Conservation (phyloP, 2,329 filamentous ascomycete genomes). For the Trichophaea hybrida region DNA sequence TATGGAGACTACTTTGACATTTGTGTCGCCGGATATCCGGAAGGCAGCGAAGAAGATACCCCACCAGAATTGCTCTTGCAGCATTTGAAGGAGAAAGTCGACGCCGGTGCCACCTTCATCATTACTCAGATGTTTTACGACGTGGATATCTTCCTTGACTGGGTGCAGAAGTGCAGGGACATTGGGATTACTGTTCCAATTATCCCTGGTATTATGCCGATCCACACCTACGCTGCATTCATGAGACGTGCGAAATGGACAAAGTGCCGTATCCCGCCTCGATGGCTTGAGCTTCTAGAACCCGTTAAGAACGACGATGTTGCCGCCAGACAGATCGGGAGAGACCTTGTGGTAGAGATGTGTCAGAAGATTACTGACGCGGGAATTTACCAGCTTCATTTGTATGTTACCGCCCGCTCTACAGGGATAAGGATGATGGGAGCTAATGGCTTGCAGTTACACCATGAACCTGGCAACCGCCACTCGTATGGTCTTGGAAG, state of each 20-base stretch:
- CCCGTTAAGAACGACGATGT: conserved; percentile 95
- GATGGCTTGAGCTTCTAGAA: conserved; percentile 70
- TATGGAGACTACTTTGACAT: conserved; percentile 93
- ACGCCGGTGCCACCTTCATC: conserved; percentile 83
- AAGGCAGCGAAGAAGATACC: conserved; percentile 86
- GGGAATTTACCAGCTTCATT: conserved; percentile 80
- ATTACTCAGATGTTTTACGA: conserved; percentile 99
- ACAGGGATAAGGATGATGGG: not conserved
- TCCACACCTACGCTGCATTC: conserved; percentile 89
- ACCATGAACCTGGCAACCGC: conserved; percentile 97
- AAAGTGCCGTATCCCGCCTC: conserved; percentile 64
- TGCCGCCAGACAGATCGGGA: conserved; percentile 78
- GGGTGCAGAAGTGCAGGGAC: conserved; percentile 74
- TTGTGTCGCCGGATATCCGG: conserved; percentile 89
- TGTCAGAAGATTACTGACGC: conserved; percentile 71
- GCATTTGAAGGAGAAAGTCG: conserved; percentile 93
- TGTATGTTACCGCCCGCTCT: conserved; percentile 38
- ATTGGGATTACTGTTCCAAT: conserved; percentile 74
- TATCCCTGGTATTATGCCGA: conserved; percentile 79
- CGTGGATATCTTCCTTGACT: conserved; percentile 81
- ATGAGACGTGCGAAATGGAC: conserved; percentile 82
- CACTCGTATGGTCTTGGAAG: conserved; percentile 84
- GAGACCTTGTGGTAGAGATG: conserved; percentile 73
- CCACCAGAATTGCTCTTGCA: conserved; percentile 73
- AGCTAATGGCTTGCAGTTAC: conserved; percentile 41